Evolutionary conservation across 371 early-diverging fungal species (phyloP), one percentile per base, ranked within the genome.

Genomic region (Thermomucor indicae-seudaticae): DNA sequence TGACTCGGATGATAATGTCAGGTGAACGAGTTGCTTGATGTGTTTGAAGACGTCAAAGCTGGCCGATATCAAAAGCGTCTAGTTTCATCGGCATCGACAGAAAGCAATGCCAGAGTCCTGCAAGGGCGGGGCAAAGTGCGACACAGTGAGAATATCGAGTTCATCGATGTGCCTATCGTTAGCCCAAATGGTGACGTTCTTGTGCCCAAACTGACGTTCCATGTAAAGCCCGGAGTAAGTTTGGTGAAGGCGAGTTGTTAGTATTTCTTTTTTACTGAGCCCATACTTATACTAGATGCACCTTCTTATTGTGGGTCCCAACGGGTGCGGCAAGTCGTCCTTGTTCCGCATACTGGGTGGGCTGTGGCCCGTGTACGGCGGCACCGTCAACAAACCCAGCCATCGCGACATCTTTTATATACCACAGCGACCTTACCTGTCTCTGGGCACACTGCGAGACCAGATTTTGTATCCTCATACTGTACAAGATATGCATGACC

Each of bases 121-220:
- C 79, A 74, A 55, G 88, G 75, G 56, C 85, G 89, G 43, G 92
- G 90, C 14, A 47, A 72, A 11, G 59, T 87, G n/a, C 66, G 85
- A 11, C 72, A 85, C 53, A 80, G 83, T 51, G 75, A 83, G 16
- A 84, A 80, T 22, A 94, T 97, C 55, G 90, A 92, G 59, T 97
- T 97, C 61, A 65, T 78, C 24, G 78, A 91, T 59, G 95, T 96
- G 7, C 97, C 97, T 17, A 91, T 97, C 43, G 86, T 95, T 10
- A 92, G 95, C 14, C 98, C 97, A 27, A 95, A 91, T 68, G 98
- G 97, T 25, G 97, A 98, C 77, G 85, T 96, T 5, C 81, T 98
- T 38, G 85, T 97, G n/a, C 78, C 80, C 44, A 74, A 81, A 51
- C 74, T 97, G 43, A 85, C 70, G 51, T 97, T 96, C 81, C 81